Evolutionary conservation across 768 basidiomycete species (phyloP), one percentile per base, ranked within the genome.

Genomic region (Lactarius vividus): DNA sequence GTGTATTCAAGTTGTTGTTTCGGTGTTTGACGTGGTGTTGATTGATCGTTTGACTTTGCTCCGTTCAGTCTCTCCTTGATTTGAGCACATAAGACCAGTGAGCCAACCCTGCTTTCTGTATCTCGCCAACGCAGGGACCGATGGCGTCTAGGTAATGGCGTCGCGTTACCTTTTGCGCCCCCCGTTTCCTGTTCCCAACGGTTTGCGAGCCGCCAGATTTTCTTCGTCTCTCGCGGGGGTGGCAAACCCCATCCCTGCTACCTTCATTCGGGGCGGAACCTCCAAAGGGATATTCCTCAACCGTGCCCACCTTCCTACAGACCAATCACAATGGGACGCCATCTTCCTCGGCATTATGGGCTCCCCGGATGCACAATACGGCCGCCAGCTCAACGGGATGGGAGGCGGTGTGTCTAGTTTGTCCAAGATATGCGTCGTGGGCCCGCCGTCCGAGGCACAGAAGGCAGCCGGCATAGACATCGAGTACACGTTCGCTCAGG

Each of bases 261-360:
- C 81, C 1, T 91, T 87, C 72, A 74, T 90, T 20, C 83, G 89
- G 20, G 89, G 89, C 1, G 89, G 89, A 0, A 92, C 90, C 2
- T 91, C 89, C 23, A 91, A 91, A 74, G 91, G 90, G 3, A 81
- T 91, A 54, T 92, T 88, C 72, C 59, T 92, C 18, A 81, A 84
- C 59, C 80, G 79, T 8, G 73, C 75, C 3, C 72, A 82, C 64
- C 82, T 92, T 6, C 88, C 89, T 16, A 63, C 70, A 23, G 78
- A 84, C 62, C 77, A 72, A 16, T 70, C 78, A 0, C 75, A 82
- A 73, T 91, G 88, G 89, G 74, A 77, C 18, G 76, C 77, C 37
- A 84, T 90, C 57, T 88, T 91, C 69, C 80, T 87, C 10, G 83
- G 86, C 0, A 82, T 90, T 16, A 91, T 92, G 89, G 91, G 90